These are phyloP conservation scores for Penicillium sp. DNA, from an alignment of 2,329 filamentous ascomycete species.

Conservation along the genomic window DNA sequence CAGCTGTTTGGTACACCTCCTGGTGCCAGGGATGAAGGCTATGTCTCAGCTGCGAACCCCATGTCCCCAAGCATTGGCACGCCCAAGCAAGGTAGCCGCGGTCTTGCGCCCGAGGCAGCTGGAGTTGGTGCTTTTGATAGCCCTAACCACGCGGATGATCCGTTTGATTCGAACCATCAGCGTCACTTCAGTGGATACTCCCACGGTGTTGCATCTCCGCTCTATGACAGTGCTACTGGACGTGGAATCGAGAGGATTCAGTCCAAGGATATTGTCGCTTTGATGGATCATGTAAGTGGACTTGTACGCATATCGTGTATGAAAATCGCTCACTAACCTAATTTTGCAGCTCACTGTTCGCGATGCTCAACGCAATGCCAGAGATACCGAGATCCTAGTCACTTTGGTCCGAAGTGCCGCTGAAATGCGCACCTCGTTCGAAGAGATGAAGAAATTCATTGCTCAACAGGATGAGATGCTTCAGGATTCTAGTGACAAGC, in stretches of 20 bases:
- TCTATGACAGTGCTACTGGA: slow-evolving; percentile 89
- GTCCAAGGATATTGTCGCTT: slow-evolving; percentile 91
- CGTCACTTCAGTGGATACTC: slow-evolving; percentile 86
- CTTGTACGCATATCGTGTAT: background rate
- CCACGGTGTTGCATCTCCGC: slow-evolving; percentile 83
- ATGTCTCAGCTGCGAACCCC: slow-evolving; percentile 75
- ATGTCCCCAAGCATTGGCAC: slow-evolving; percentile 55
- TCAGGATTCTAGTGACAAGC: slow-evolving; percentile 82
- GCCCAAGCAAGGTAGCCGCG: slow-evolving; percentile 51
- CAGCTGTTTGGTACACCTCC: slow-evolving; percentile 55
- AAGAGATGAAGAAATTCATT: slow-evolving; percentile 91
- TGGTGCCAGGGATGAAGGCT: slow-evolving; percentile 82
- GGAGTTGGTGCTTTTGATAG: slow-evolving; percentile 58
- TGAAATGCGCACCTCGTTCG: slow-evolving; percentile 96
- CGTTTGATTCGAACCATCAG: slow-evolving; percentile 63
- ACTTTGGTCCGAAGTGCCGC: slow-evolving; percentile 90
- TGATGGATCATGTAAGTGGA: slow-evolving; percentile 86
- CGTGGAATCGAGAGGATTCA: slow-evolving; percentile 88
- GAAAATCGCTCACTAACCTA: slow-evolving; percentile 31
- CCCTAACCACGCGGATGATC: slow-evolving; percentile 59
- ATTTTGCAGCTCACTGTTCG: slow-evolving; percentile 76
- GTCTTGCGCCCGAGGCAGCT: slow-evolving; percentile 58
- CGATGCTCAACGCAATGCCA: slow-evolving; percentile 91
- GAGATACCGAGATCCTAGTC: slow-evolving; percentile 94
- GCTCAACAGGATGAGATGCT: slow-evolving; percentile 88